Percentiles rank a stretch among this genome's conserved stretches.
Evolutionary conservation across 176 grass and related monocot species (phyloP).

Genomic region (Zea luxurians): DNA sequence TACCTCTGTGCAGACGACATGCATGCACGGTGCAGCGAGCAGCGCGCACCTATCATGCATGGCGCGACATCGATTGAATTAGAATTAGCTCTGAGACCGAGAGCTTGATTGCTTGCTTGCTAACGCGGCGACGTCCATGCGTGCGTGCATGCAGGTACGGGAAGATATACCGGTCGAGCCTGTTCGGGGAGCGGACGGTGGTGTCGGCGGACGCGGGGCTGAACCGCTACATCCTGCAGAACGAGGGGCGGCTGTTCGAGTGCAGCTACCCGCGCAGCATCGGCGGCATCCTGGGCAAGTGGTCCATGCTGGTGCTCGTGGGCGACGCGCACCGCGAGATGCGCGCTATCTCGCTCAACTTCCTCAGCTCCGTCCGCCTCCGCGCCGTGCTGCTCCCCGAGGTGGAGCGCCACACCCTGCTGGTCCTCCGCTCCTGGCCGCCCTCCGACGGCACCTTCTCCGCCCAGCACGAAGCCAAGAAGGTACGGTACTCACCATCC

Average conservation of each 20-base stretch:
- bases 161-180: conserved; percentile 76
- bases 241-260: conserved; percentile 85
- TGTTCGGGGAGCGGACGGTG: conserved; percentile 84
- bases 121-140: neutral
- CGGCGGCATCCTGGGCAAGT: conserved; percentile 86
- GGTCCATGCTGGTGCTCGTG: conserved; percentile 79
- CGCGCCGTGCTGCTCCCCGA: conserved; percentile 69
- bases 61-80: neutral
- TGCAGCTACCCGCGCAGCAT: conserved; percentile 96
- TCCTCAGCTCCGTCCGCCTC: conserved; percentile 81
- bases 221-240: conserved; percentile 92
- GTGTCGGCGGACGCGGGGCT: conserved; percentile 85
- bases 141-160: conserved; percentile 64
- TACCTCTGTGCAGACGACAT: neutral
- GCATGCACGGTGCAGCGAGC: neutral
- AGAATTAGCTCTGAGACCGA: neutral
- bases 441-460: conserved; percentile 49
- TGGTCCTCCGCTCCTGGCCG: conserved; percentile 62
- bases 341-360: conserved; percentile 86
- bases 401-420: conserved; percentile 74
- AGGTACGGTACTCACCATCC: neutral
- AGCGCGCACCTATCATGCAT: neutral
- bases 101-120: neutral
- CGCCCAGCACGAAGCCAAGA: conserved; percentile 87
- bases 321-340: conserved; percentile 82